Percentiles rank a stretch among this genome's conserved stretches.
Evolutionary conservation across 1,284 basidiomycete species (phyloP).

Genomic region (Hypsizygus ulmarius): DNA sequence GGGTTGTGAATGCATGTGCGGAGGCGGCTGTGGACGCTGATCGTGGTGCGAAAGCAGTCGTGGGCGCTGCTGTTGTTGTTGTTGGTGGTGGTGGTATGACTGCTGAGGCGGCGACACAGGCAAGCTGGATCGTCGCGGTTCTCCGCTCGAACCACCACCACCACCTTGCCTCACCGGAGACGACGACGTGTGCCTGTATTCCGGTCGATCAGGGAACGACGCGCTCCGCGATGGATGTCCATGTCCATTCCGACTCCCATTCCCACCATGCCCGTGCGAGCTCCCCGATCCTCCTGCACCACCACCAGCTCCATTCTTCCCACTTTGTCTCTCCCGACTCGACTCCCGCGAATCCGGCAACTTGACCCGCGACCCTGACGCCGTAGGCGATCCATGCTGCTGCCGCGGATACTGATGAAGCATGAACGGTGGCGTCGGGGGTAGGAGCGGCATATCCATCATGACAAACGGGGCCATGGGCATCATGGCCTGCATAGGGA

Average conservation of each 20-base stretch:
- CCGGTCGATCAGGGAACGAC: conserved; percentile 19
- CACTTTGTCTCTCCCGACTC: conserved; percentile 30
- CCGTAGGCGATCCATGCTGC: conserved; percentile 28
- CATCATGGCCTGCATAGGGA: conserved; percentile 18
- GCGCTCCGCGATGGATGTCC: conserved; percentile 12
- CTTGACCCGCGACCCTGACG: conserved; percentile 21
- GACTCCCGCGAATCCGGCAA: conserved; percentile 25
- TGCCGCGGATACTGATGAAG: conserved; percentile 48
- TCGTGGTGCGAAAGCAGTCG: conserved; percentile 14
- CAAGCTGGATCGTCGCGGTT: conserved; percentile 19
- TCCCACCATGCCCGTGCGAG: too few species aligned
- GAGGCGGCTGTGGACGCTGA: conserved; percentile 10
- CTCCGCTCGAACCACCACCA: not conserved
- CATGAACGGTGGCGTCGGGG: conserved; percentile 76
- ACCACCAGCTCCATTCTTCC: conserved; percentile 11
- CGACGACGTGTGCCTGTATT: conserved; percentile 14
- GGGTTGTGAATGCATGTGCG: conserved; percentile 18
- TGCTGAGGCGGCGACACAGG: conserved; percentile 6
- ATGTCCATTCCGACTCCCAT: conserved; percentile 1
- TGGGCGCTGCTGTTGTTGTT: conserved; percentile 11
- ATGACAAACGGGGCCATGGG: conserved; percentile 29
- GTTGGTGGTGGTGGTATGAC: too few species aligned
- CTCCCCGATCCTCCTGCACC: conserved; percentile 4
- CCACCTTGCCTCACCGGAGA: conserved; percentile 6
- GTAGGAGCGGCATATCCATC: conserved; percentile 62